phyloP scores from a whole-genome alignment of 345 rosid species.

The Mercurialis annua region DNA sequence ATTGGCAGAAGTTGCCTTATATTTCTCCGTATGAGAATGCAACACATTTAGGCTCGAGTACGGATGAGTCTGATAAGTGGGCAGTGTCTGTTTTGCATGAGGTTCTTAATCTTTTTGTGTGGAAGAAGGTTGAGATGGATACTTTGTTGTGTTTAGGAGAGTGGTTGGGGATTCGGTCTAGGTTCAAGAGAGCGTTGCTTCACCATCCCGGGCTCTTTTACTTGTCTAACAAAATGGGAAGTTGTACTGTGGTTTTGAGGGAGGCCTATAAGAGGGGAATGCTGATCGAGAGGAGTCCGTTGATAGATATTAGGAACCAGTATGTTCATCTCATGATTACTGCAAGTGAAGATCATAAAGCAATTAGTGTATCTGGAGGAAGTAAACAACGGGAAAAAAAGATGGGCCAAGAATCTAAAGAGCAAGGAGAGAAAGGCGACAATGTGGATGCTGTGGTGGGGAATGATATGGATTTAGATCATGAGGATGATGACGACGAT shows the following conservation, averaged over 20 bases:
- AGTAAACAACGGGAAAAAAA: constrained; percentile 39
- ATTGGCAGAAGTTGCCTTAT: constrained; percentile 88
- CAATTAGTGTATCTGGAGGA: constrained; percentile 27
- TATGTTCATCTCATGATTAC: constrained; percentile 79
- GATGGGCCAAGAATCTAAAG: constrained; percentile 29
- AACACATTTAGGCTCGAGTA: no score
- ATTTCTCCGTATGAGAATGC: constrained; percentile 77
- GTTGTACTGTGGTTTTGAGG: constrained; percentile 70
- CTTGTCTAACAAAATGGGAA: constrained; percentile 61
- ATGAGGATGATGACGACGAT: constrained; percentile 32
- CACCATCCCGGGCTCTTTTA: no score
- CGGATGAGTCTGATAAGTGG: constrained; percentile 86
- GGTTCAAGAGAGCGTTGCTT: no score
- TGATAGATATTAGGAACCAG: constrained; percentile 51
- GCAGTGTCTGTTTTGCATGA: constrained; percentile 69
- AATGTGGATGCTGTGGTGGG: constrained; percentile 21
- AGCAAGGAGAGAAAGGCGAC: constrained; percentile 31
- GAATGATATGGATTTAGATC: constrained; percentile 32
- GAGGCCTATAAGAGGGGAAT: no score
- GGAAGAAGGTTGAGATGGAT: constrained; percentile 70
- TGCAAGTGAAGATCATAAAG: constrained; percentile 42
- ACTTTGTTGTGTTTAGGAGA: constrained; percentile 58
- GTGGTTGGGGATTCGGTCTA: constrained; percentile 68
- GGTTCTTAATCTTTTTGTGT: constrained; percentile 64
- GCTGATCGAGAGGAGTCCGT: constrained; percentile 53